Conservation (phyloP, 257 asterid genomes). For the Nicotiana paniculata region DNA sequence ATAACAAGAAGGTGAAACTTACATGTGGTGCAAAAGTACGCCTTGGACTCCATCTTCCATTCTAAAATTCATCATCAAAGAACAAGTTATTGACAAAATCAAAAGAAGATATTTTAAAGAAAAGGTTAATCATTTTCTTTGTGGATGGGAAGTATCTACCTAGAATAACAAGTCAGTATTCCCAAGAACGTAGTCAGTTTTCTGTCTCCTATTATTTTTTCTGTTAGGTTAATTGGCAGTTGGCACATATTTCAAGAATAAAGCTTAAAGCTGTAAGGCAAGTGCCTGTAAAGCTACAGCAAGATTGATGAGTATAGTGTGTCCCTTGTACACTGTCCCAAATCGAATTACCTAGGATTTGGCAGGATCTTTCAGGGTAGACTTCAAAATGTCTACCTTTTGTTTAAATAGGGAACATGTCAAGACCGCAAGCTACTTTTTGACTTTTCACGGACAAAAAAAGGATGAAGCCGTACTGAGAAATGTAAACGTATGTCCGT, state of each 20-base stretch:
- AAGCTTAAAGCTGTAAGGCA: not conserved
- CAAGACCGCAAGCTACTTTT: not conserved
- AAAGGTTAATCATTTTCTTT: not conserved
- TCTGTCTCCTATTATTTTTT: not conserved
- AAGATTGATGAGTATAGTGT: not conserved
- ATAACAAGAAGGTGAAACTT: slow-evolving; percentile 21
- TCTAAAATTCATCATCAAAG: slow-evolving; percentile 31
- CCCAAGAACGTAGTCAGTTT: not conserved
- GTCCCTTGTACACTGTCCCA: not conserved
- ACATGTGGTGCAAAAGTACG: slow-evolving; percentile 91
- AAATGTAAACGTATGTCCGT: not conserved
- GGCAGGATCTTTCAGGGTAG: not conserved
- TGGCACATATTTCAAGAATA: not conserved
- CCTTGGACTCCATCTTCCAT: slow-evolving; percentile 61
- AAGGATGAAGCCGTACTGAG: not conserved
- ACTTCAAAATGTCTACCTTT: not conserved
- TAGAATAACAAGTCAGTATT: not conserved
- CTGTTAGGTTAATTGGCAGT: not conserved
- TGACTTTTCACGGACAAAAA: not conserved
- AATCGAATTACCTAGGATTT: not conserved
- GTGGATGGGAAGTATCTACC: not conserved
- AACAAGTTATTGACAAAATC: not conserved
- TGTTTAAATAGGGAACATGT: not conserved
- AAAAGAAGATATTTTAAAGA: not conserved
- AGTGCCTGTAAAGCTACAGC: not conserved